These are phyloP conservation scores for Glebionis coronaria DNA, from an alignment of 129 eudicot species.

Conservation along the genomic window DNA sequence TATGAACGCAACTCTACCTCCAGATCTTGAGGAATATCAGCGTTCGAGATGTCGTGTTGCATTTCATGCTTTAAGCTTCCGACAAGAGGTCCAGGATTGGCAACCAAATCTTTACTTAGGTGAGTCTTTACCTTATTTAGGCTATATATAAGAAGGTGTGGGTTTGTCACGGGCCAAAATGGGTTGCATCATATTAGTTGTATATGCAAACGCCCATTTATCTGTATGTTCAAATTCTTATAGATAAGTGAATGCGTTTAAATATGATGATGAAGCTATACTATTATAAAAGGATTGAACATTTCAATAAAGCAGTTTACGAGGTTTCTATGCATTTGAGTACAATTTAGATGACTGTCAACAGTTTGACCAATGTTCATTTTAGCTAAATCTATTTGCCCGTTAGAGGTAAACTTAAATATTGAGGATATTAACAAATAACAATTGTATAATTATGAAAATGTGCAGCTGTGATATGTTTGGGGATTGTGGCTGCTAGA, in stretches of 20 bases:
- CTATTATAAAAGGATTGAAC: neutral
- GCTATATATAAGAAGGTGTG: no score
- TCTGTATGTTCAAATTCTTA: neutral
- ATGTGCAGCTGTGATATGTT: no score
- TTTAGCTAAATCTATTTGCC: neutral
- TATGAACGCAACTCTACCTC: constrained; percentile 74
- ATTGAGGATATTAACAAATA: no score
- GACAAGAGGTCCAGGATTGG: constrained; percentile 86
- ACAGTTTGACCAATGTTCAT: neutral
- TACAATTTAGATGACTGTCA: neutral
- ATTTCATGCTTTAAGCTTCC: constrained; percentile 83
- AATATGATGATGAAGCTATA: neutral
- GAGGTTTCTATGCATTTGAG: neutral
- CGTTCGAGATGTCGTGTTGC: constrained; percentile 92
- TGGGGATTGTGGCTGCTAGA: no score
- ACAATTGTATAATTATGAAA: no score
- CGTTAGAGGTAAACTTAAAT: neutral
- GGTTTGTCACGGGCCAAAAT: no score
- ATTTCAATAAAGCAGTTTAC: neutral
- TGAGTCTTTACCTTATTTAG: neutral
- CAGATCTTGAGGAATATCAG: constrained; percentile 85
- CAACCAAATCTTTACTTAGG: constrained; percentile 75
- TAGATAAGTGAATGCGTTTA: neutral
- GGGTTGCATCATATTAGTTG: neutral
- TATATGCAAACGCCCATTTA: neutral